Conservation (phyloP, 1,284 basidiomycete genomes). For the Golubevia pallescens region DNA sequence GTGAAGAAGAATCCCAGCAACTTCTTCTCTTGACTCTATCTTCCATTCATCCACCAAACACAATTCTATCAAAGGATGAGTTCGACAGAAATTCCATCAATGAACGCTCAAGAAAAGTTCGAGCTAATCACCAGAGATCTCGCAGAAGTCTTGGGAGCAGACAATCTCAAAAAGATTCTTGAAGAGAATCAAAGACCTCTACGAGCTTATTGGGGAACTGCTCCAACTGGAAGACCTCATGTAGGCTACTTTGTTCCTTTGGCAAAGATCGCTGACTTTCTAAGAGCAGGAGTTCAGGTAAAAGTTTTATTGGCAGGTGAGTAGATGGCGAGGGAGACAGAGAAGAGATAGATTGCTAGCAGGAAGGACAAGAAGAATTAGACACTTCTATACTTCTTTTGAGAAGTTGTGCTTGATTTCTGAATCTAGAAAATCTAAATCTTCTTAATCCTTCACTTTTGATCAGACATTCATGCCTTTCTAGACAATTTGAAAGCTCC, state of each 20-base stretch:
- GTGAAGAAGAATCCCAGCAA: too few relatives aligned
- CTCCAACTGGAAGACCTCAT: conserved; percentile 89
- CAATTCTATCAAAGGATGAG: too few relatives aligned
- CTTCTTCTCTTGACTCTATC: too few relatives aligned
- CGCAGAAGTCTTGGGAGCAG: conserved; percentile 86
- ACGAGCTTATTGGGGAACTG: conserved; percentile 73
- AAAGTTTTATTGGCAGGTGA: conserved; percentile 84
- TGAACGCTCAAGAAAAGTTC: conserved; percentile 77
- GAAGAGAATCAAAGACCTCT: conserved; percentile 68
- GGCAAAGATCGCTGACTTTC: conserved; percentile 94
- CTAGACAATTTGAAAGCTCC: conserved; percentile 98
- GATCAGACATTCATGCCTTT: conserved; percentile 86
- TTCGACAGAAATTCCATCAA: too few relatives aligned
- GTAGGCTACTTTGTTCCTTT: conserved; percentile 96
- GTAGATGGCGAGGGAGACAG: neutral
- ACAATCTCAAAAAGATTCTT: conserved; percentile 81
- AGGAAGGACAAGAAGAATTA: neutral
- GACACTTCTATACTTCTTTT: too few relatives aligned
- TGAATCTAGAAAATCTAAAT: too few relatives aligned
- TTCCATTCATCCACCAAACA: too few relatives aligned
- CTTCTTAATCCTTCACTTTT: too few relatives aligned
- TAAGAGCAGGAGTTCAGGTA: conserved; percentile 88
- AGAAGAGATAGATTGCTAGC: neutral
- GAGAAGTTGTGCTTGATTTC: too few relatives aligned
- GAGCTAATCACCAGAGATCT: conserved; percentile 84